Evolutionary conservation across 441 rosid genomes (phyloP).

Genomic region (Erodium texanum): DNA sequence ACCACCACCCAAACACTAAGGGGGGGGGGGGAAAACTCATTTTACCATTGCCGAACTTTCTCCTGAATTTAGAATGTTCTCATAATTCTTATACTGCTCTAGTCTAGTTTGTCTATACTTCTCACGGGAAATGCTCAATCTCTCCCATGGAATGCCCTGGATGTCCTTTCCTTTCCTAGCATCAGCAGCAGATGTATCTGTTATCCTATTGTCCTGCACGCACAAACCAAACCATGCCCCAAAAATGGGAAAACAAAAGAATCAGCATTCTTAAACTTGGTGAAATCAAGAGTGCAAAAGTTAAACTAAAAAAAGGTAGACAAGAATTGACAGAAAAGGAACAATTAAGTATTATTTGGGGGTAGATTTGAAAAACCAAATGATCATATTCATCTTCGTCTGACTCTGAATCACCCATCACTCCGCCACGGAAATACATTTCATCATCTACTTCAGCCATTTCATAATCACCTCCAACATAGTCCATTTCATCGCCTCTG

Average conservation of each 20-base stretch:
- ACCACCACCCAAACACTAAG: too few relatives aligned
- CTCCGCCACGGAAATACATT: slow-evolving; percentile 25
- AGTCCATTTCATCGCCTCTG: slow-evolving; percentile 24
- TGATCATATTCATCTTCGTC: slow-evolving; percentile 37
- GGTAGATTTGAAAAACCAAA: not conserved
- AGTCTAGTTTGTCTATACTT: slow-evolving; percentile 47
- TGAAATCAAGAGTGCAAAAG: not conserved
- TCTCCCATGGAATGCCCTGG: slow-evolving; percentile 67
- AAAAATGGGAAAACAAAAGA: not conserved
- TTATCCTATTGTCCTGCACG: slow-evolving; percentile 36
- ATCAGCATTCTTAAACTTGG: too few relatives aligned
- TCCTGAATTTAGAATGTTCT: slow-evolving; percentile 39
- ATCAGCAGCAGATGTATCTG: slow-evolving; percentile 48
- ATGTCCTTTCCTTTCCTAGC: slow-evolving; percentile 55
- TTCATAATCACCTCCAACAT: slow-evolving; percentile 36
- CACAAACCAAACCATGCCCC: not conserved
- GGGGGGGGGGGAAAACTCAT: not conserved
- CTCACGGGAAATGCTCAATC: slow-evolving; percentile 44
- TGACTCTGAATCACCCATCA: slow-evolving; percentile 16
- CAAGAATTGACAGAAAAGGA: not conserved
- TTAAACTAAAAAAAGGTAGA: slow-evolving; percentile 22
- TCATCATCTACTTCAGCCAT: slow-evolving; percentile 31
- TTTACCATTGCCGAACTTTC: slow-evolving; percentile 35
- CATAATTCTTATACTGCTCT: slow-evolving; percentile 54
- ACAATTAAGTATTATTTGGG: not conserved